Percentiles rank a stretch among this genome's conserved stretches.
Evolutionary conservation across 306 rosid genomes (phyloP).

Genomic region (Gastrolobium bilobum): DNA sequence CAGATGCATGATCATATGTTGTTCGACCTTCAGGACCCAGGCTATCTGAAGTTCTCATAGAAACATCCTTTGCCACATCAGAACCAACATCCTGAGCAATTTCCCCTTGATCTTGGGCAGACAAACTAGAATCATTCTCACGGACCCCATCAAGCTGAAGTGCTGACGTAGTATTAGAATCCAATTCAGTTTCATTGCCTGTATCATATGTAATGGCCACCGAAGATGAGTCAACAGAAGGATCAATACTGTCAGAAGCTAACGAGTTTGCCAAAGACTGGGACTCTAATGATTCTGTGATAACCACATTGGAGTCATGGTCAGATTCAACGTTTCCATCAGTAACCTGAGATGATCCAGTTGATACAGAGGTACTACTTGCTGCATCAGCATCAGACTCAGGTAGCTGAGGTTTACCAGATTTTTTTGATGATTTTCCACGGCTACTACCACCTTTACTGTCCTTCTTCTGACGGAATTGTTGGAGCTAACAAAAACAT

Average conservation of each 20-base stretch:
- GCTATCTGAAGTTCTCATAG: slow-evolving; percentile 51
- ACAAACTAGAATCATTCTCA: slow-evolving; percentile 54
- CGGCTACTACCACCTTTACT: slow-evolving; percentile 77
- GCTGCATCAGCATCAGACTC: slow-evolving; percentile 67
- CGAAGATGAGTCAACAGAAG: slow-evolving; percentile 49
- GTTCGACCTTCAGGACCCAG: slow-evolving; percentile 54
- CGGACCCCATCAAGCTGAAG: slow-evolving; percentile 49
- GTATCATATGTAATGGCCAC: slow-evolving; percentile 42
- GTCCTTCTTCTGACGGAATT: slow-evolving; percentile 93
- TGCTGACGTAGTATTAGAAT: slow-evolving; percentile 50
- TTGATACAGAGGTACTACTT: slow-evolving; percentile 46
- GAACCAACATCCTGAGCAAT: slow-evolving; percentile 40
- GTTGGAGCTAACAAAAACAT: slow-evolving; percentile 75
- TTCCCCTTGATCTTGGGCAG: slow-evolving; percentile 50
- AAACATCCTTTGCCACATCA: slow-evolving; percentile 46
- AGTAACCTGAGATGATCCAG: slow-evolving; percentile 49
- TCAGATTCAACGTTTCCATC: slow-evolving; percentile 61
- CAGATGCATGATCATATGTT: slow-evolving; percentile 43
- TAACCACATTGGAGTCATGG: slow-evolving; percentile 48
- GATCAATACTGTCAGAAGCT: slow-evolving; percentile 50
- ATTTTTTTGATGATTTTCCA: slow-evolving; percentile 73
- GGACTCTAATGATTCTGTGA: slow-evolving; percentile 52
- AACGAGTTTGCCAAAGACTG: slow-evolving; percentile 54
- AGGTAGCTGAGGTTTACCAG: slow-evolving; percentile 59
- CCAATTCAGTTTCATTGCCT: slow-evolving; percentile 44